Evolutionary conservation across 169 alveolate genomes (phyloP).

Genomic region (Theileria sp.): DNA sequence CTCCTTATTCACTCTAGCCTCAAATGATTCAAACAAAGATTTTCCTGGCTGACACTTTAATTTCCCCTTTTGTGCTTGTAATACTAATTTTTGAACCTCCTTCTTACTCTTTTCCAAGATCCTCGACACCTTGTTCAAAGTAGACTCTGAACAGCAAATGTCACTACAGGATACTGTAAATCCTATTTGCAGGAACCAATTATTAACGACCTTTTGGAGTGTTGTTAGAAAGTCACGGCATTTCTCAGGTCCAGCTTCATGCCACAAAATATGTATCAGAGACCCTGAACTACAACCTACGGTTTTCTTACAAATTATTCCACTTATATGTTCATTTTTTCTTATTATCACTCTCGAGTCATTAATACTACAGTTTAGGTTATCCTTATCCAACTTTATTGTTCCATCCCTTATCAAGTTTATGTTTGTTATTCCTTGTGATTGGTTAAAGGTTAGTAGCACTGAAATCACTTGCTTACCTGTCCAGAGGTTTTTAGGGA

Average conservation of each 20-base stretch:
- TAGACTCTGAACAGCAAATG: conserved; percentile 92
- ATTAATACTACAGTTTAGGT: conserved; percentile 38
- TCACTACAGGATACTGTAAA: conserved; percentile 99
- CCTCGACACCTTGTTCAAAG: conserved; percentile 86
- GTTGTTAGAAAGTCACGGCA: conserved; percentile 93
- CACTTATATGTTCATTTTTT: conserved; percentile 94
- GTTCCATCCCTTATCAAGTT: conserved; percentile 61
- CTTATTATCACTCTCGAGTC: conserved; percentile 88
- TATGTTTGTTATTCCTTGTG: conserved; percentile 55
- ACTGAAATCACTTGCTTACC: conserved; percentile 98
- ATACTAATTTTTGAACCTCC: conserved; percentile 82
- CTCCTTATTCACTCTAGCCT: conserved; percentile 92
- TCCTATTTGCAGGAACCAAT: conserved; percentile 95
- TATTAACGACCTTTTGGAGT: conserved; percentile 93
- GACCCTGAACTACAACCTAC: conserved; percentile 98
- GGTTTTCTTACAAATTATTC: conserved; percentile 94
- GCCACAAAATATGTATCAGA: conserved; percentile 96
- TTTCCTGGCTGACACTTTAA: conserved; percentile 98
- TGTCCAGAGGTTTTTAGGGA: conserved; percentile 97
- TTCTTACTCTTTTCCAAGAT: conserved; percentile 82
- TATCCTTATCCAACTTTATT: conserved; percentile 37
- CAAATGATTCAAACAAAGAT: conserved; percentile 96
- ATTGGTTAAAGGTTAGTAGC: conserved; percentile 87
- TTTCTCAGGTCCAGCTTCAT: conserved; percentile 96
- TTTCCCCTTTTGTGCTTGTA: conserved; percentile 92